Conservation (phyloP, 257 asterid species). For the Nicotiana tomentosiformis region DNA sequence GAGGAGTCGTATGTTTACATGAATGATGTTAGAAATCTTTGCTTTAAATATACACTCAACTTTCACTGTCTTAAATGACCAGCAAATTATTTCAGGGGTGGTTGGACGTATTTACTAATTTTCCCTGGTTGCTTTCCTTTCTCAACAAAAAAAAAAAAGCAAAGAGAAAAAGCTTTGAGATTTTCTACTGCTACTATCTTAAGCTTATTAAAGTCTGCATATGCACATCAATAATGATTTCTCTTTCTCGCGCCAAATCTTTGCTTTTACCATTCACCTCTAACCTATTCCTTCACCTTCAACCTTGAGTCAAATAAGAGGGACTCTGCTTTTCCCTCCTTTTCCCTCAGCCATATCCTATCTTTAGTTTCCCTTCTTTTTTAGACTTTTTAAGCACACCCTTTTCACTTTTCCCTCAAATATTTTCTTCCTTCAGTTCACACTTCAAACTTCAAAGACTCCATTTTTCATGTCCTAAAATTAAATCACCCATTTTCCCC, state of each 20-base stretch:
- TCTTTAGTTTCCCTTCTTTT: conserved; percentile 2
- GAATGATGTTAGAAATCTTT: neutral
- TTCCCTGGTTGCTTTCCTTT: neutral
- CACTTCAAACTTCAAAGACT: neutral
- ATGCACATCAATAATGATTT: conserved; percentile 16
- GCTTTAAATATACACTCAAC: conserved; percentile 7
- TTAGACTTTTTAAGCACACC: conserved; percentile 12
- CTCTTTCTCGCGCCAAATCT: conserved; percentile 36
- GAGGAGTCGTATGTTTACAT: neutral
- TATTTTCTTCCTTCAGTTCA: neutral
- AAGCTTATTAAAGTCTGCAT: neutral
- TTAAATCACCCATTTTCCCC: neutral
- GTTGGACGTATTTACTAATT: neutral
- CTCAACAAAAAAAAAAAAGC: neutral
- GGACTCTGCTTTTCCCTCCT: conserved; percentile 12
- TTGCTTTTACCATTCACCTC: conserved; percentile 13
- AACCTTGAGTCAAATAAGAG: conserved; percentile 27
- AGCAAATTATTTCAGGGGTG: conserved; percentile 3
- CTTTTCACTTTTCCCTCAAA: neutral
- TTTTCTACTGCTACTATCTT: neutral
- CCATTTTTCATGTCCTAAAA: conserved; percentile 6
- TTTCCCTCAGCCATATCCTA: neutral
- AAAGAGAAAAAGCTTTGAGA: neutral
- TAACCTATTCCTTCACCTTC: conserved; percentile 7
- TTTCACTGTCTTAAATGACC: conserved; percentile 7